Conservation (phyloP, 2,329 filamentous ascomycete genomes). For the Epichloe uncinata region DNA sequence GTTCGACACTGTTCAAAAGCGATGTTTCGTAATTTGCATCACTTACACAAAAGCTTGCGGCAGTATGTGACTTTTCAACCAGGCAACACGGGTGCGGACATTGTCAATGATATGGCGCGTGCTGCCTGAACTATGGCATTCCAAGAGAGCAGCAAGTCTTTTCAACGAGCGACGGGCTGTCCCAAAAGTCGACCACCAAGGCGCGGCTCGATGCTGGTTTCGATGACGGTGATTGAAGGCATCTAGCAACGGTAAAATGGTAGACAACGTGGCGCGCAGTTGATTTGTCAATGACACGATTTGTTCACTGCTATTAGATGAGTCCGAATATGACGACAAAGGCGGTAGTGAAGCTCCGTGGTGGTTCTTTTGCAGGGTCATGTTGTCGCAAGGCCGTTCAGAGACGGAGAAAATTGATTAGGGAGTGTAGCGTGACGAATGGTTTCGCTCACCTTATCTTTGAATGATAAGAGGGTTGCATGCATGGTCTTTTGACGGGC, state of each 20-base stretch:
- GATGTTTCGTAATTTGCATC: neutral
- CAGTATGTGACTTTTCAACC: conserved; percentile 18
- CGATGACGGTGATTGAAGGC: conserved; percentile 72
- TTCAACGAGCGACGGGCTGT: conserved; percentile 55
- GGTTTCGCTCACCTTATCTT: too few relatives aligned
- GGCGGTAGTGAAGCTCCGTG: neutral
- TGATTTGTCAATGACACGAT: conserved; percentile 5
- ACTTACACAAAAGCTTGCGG: conserved; percentile 24
- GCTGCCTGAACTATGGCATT: neutral
- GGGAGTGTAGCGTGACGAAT: neutral
- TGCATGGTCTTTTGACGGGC: too few relatives aligned
- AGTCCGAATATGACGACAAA: neutral
- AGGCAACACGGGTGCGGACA: conserved; percentile 13
- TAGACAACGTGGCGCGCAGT: conserved; percentile 19
- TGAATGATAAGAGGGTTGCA: too few relatives aligned
- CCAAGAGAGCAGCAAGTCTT: conserved; percentile 30
- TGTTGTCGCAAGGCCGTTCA: neutral
- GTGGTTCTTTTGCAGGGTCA: neutral
- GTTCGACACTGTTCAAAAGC: neutral
- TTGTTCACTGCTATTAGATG: neutral
- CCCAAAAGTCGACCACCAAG: conserved; percentile 68
- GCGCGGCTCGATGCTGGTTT: conserved; percentile 72
- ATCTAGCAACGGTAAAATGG: conserved; percentile 45
- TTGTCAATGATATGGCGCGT: conserved; percentile 2
- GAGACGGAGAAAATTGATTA: neutral